phyloP scores from a whole-genome alignment of 371 early-diverging fungal genomes.

The Saksenaea vasiformis region DNA sequence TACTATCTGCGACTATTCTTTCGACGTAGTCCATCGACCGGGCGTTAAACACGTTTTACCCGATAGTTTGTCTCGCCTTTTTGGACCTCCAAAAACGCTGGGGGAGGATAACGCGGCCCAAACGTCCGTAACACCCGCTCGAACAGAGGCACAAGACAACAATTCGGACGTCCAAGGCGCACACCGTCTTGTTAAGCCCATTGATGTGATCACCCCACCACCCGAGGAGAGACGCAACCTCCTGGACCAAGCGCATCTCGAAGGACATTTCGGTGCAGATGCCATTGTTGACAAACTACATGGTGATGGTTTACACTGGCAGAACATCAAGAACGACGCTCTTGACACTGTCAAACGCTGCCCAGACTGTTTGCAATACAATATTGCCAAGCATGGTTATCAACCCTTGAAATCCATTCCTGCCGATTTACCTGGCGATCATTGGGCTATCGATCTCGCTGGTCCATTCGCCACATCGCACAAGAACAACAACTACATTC shows the following conservation, averaged over 20 bases:
- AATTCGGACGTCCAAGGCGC: too few relatives aligned
- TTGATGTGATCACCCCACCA: not conserved
- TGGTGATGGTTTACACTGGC: constrained; percentile 17
- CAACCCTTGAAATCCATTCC: constrained; percentile 20
- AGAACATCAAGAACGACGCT: constrained; percentile 21
- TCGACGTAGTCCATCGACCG: constrained; percentile 22
- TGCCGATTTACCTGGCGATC: constrained; percentile 20
- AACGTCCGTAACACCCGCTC: too few relatives aligned
- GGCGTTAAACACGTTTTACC: constrained; percentile 23
- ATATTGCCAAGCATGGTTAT: too few relatives aligned
- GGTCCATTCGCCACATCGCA: constrained; percentile 17
- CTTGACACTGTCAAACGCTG: constrained; percentile 13
- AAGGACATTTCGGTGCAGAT: constrained; percentile 22
- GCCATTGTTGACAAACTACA: constrained; percentile 13
- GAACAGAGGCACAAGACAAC: too few relatives aligned
- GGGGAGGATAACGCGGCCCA: too few relatives aligned
- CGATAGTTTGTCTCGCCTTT: constrained; percentile 21
- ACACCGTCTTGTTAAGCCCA: too few relatives aligned
- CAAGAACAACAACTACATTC: constrained; percentile 10
- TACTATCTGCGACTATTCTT: constrained; percentile 19
- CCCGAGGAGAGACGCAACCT: constrained; percentile 10
- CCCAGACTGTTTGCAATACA: constrained; percentile 13
- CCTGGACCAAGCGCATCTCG: constrained; percentile 11
- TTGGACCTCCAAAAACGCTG: constrained; percentile 14
- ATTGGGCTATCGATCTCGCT: constrained; percentile 29